Evolutionary conservation across 805 yeast genomes (phyloP).

Genomic region (Diddensiella transvaalensis): DNA sequence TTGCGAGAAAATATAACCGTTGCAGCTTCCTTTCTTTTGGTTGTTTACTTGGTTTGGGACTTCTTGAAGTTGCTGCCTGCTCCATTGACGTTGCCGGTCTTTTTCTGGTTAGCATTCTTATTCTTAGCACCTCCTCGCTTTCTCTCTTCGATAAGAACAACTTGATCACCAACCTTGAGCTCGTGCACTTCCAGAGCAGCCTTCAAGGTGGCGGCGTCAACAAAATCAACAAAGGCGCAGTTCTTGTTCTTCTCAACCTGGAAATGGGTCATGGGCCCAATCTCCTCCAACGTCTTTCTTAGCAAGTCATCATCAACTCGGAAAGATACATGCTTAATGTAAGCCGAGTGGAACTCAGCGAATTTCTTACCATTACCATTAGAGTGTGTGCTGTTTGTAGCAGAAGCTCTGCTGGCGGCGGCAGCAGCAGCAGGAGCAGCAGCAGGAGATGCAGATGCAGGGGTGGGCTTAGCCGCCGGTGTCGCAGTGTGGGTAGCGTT

Average conservation of each 20-base stretch:
- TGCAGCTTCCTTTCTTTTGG: no score
- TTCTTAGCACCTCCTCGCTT: conserved; percentile 30
- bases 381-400: conserved; percentile 9
- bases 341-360: conserved; percentile 34
- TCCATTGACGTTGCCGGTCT: not conserved
- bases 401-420: conserved; percentile 13
- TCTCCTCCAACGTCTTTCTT: conserved; percentile 28
- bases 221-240: conserved; percentile 38
- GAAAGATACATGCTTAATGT: conserved; percentile 33
- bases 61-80: not conserved
- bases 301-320: conserved; percentile 28
- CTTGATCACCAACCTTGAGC: conserved; percentile 29
- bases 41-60: not conserved
- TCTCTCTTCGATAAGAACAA: conserved; percentile 33
- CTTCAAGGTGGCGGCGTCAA: conserved; percentile 29
- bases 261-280: conserved; percentile 34
- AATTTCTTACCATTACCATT: conserved; percentile 1
- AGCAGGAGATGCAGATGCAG: conserved; percentile 16
- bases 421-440: conserved; percentile 12
- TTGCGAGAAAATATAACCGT: no score
- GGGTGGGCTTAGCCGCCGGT: conserved; percentile 13
- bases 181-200: conserved; percentile 32
- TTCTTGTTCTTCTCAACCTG: conserved; percentile 31
- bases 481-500: conserved; percentile 12
- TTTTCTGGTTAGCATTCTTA: conserved; percentile 12